Percentiles rank a stretch among this genome's conserved stretches.
These are phyloP conservation scores for Leishmania arabica DNA, from an alignment of 208 protist genomes.

Conservation along the genomic window DNA sequence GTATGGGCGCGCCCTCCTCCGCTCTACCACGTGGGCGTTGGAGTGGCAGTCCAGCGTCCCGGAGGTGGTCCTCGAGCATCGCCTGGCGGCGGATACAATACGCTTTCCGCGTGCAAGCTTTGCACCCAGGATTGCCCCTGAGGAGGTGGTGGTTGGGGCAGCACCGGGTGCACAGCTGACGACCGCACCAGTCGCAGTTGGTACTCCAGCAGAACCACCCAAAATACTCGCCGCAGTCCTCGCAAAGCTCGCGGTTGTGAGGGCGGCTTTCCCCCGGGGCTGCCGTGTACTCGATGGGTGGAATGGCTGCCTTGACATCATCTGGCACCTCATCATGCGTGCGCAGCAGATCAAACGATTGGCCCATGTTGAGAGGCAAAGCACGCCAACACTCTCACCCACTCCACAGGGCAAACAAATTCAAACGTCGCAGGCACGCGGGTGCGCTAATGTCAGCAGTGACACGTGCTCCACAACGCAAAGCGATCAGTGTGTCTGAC, in stretches of 20 bases:
- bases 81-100: conserved; percentile 33
- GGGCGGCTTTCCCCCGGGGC: conserved; percentile 34
- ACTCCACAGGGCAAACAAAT: neutral
- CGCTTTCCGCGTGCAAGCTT: conserved; percentile 58
- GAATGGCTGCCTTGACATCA: conserved; percentile 67
- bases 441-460: neutral
- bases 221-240: conserved; percentile 64
- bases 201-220: conserved; percentile 64
- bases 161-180: conserved; percentile 74
- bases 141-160: conserved; percentile 72
- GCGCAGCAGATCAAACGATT: conserved; percentile 48
- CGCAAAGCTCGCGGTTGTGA: conserved; percentile 46
- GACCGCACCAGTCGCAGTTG: conserved; percentile 87
- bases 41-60: conserved; percentile 8
- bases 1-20: neutral
- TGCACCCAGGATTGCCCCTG: conserved; percentile 67
- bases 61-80: conserved; percentile 33
- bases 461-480: neutral
- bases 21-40: neutral
- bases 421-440: neutral
- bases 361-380: conserved; percentile 44
- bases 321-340: conserved; percentile 71
- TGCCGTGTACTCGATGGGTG: conserved; percentile 69
- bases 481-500: neutral
- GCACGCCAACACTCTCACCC: neutral